Evolutionary conservation across 1,139 yeast species (phyloP), one percentile per base, ranked within the genome.

Genomic region (Hyphopichia wangnamkhiaoensis): DNA sequence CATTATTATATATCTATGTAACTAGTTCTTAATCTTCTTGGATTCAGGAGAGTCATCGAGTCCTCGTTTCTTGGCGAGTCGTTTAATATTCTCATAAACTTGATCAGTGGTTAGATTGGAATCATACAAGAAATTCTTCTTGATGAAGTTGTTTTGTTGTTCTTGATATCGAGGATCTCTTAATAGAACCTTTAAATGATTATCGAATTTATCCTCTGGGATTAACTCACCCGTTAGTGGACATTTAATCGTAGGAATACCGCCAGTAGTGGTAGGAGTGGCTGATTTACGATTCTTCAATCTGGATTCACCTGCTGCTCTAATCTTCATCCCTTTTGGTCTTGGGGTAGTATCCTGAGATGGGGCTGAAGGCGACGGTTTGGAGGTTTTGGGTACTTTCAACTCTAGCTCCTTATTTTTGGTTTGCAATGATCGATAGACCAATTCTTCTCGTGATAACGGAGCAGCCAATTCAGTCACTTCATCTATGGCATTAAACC

Each of bases 151-250:
- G 23, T 76, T 79, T 53, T 80, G 83, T 56, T 88, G 91, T 46
- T 80, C 80, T 48, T 81, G 75, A 65, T 87, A 88, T 46, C 79
- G 71, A 2, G 96, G 96, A 59, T 91, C 96, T 38, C 93, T 65
- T 34, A 88, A 67, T 40, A 86, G 65, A n/a, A 81, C 76, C 42
- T 79, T 76, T 47, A 90, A 68, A 59, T 91, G 97, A 47, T 74
- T 77, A 47, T 84, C 89, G 55, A 86, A 88, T 46, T 83, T 69
- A 39, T 74, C 72, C 51, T 86, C 94, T 0, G 91, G 85, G 3
- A 91, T 76, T 53, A 75, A 56, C 49, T 81, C 76, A 1, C 82
- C 82, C 0, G 95, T 84, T 41, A 88, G 65, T 26, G 96, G 94
- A 57, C 96, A 85, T 51, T 71, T 73, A 36, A 87, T 73, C 36